phyloP scores from a whole-genome alignment of 805 yeast species.

The Candida vartiovaarae region DNA sequence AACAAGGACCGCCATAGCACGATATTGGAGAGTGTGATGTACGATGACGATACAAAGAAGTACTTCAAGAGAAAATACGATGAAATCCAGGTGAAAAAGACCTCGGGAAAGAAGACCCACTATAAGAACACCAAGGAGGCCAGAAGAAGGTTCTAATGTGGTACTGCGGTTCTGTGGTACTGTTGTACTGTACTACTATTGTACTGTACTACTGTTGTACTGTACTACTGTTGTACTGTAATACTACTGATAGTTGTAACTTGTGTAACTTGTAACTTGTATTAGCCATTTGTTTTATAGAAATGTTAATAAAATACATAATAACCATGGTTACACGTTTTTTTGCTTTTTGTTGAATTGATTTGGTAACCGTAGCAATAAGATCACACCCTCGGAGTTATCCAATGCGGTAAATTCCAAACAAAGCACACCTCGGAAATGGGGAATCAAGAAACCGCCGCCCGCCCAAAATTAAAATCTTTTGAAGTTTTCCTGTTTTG shows the following conservation, averaged over 20 bases:
- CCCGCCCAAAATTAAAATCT: too few relatives aligned
- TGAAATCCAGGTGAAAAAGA: constrained; percentile 64
- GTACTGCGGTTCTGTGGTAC: too few relatives aligned
- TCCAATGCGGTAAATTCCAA: constrained; percentile 7
- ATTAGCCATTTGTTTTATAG: too few relatives aligned
- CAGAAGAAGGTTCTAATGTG: constrained; percentile 39
- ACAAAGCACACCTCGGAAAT: constrained; percentile 10
- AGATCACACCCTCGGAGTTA: constrained; percentile 6
- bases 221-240: too few relatives aligned
- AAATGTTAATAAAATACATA: too few relatives aligned
- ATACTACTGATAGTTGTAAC: not conserved
- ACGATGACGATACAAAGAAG: constrained; percentile 58
- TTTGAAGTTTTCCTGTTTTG: not conserved
- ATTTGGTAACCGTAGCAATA: too few relatives aligned
- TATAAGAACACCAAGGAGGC: constrained; percentile 56
- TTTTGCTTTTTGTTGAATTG: too few relatives aligned
- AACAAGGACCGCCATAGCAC: constrained; percentile 70
- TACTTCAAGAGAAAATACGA: constrained; percentile 81
- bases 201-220: too few relatives aligned
- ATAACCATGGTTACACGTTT: too few relatives aligned
- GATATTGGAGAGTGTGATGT: constrained; percentile 74
- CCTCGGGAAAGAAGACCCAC: constrained; percentile 59
- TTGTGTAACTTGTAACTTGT: too few relatives aligned
- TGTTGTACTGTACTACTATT: too few relatives aligned
- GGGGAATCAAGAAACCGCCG: too few relatives aligned